phyloP scores from a whole-genome alignment of 257 asterid species.

The Rehmannia glutinosa region DNA sequence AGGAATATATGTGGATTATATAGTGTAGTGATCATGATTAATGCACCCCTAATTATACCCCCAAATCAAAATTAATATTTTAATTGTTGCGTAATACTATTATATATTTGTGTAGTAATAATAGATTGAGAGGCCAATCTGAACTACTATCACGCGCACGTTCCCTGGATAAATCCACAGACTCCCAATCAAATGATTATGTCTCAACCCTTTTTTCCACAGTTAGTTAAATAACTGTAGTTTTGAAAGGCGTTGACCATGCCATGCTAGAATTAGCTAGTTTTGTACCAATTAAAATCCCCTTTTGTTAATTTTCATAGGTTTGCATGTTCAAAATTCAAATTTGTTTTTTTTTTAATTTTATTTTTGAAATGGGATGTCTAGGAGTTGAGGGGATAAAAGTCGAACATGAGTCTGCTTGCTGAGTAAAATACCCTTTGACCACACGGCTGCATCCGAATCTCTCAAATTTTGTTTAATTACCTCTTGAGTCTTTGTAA shows the following conservation, averaged over 20 bases:
- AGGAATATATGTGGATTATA: conserved; percentile 1
- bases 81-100: background rate
- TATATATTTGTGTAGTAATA: background rate
- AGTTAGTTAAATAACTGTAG: conserved; percentile 14
- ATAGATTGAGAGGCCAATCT: conserved; percentile 10
- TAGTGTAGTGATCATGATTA: conserved; percentile 4
- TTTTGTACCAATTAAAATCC: background rate
- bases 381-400: too few relatives aligned
- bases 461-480: too few relatives aligned
- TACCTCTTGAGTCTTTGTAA: too few relatives aligned
- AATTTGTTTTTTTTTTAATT: too few relatives aligned
- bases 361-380: too few relatives aligned
- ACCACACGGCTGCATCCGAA: too few relatives aligned
- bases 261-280: background rate
- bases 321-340: too few relatives aligned
- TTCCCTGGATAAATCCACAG: conserved; percentile 3
- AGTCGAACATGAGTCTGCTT: too few relatives aligned
- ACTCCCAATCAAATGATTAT: conserved; percentile 21
- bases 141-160: conserved; percentile 27
- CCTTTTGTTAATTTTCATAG: background rate
- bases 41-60: conserved; percentile 21
- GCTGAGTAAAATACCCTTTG: too few relatives aligned
- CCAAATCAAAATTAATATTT: background rate
- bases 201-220: conserved; percentile 13
- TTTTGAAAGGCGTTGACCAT: conserved; percentile 14